Base-by-base conservation (phyloP, 768 basidiomycete genomes). In the Naematelia aurantialba region DNA sequence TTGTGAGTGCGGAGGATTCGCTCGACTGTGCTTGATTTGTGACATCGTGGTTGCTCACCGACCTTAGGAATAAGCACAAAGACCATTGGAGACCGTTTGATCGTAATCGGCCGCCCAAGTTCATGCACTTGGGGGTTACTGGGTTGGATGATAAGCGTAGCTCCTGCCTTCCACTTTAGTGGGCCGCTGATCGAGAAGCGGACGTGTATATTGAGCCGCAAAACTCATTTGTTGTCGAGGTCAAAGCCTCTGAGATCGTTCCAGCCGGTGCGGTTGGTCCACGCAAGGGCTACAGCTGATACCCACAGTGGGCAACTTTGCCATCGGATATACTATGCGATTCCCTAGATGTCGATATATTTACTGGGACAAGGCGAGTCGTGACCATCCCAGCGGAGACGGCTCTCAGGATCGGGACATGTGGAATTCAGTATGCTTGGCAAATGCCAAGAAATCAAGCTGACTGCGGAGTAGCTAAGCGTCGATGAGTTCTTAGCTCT, bases 161-260 rank as follows among this genome's bases (percentile, higher is more conserved):
- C 69, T 52, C 26, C 11, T 21, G 26, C 4, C 53, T 77, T 85
- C 39, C 79, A 27, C 3, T 26, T 26, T 24, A 13, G 19, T 19
- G 8, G 27, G 74, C 81, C 0, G 81, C 82, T 21, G 88, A 89
- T 29, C 46, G n/a, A 30, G 87, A 87, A 78, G 90, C 92, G 0
- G 92, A 99, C 75, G 78, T 93, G 13, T 96, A 93, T 76, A 82
- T 98, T 44, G 85, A 89, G 49, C 93, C 94, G 13, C 83, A 87
- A 65, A 96, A 93, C 66, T 96, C 94, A 0, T 98, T 99, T 76
- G 87, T 97, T 31, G 60, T 98, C 65, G 88, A 88, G 67, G 84
- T 98, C 56, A 98, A 98, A 77, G 94, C 90, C 0, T 89, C 93
- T 0, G 92, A 97, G 73, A 89, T 98, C 53, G 85, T 85, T 1